phyloP scores from a whole-genome alignment of 495 filamentous ascomycete genomes.

The Cenococcum geophilum region DNA sequence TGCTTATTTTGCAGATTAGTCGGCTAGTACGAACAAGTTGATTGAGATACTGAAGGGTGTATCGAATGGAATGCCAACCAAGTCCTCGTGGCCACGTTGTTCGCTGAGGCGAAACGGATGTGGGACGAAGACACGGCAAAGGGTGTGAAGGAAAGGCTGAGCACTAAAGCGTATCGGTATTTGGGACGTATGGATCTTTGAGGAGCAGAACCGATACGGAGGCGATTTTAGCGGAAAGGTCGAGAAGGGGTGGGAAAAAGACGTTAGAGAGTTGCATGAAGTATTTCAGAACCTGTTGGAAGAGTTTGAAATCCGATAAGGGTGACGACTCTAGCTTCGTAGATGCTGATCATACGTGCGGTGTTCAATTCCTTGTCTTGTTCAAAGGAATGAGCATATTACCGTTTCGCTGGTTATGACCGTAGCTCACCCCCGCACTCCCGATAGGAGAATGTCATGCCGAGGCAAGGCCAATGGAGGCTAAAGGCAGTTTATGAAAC shows the following conservation, averaged over 20 bases:
- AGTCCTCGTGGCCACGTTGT: not conserved
- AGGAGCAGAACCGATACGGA: constrained; percentile 12
- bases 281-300: not conserved
- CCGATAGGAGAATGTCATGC: too few species aligned
- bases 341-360: not conserved
- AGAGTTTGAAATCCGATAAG: not conserved
- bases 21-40: not conserved
- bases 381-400: not conserved
- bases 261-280: not conserved
- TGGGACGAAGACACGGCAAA: constrained; percentile 13
- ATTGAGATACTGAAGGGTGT: not conserved
- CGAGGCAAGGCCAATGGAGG: too few species aligned
- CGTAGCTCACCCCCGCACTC: not conserved
- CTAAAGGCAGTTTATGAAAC: too few species aligned
- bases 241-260: constrained; percentile 13
- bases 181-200: constrained; percentile 8
- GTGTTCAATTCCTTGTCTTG: not conserved
- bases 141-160: constrained; percentile 8
- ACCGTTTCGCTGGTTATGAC: not conserved
- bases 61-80: not conserved
- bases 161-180: constrained; percentile 1
- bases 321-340: not conserved
- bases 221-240: constrained; percentile 10
- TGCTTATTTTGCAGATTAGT: constrained; percentile 8
- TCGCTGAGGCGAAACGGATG: constrained; percentile 3